Conservation (phyloP, 805 yeast species). For the Candida dajiaensis region DNA sequence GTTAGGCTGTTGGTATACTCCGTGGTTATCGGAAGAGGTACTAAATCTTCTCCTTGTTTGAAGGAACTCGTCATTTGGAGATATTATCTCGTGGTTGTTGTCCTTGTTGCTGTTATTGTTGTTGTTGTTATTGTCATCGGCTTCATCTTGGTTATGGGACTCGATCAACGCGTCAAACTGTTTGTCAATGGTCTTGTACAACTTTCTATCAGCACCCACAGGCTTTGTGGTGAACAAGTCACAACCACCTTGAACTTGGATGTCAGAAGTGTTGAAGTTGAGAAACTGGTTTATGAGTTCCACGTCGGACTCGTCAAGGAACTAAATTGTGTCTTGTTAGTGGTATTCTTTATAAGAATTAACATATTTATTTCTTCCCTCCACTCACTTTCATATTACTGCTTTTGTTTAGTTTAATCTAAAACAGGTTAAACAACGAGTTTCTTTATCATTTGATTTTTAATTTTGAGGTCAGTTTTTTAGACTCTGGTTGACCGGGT, state of each 20-base stretch:
- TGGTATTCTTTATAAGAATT: not conserved
- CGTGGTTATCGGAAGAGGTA: conserved; percentile 8
- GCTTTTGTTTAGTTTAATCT: not conserved
- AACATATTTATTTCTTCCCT: no score
- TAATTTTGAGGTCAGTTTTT: not conserved
- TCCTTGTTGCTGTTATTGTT: not conserved
- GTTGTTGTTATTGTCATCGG: conserved; percentile 1
- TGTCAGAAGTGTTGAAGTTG: conserved; percentile 69
- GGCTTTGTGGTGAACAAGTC: conserved; percentile 94
- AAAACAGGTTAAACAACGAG: not conserved
- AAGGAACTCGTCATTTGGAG: conserved; percentile 29
- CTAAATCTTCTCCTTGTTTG: conserved; percentile 36
- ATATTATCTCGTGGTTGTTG: conserved; percentile 3
- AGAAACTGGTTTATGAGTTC: conserved; percentile 85
- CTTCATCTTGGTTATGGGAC: conserved; percentile 11
- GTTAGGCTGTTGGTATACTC: not conserved
- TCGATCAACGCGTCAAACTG: conserved; percentile 53
- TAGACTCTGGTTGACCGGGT: not conserved
- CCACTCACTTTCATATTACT: not conserved
- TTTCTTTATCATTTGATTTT: not conserved
- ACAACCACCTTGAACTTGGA: conserved; percentile 79
- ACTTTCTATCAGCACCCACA: conserved; percentile 81
- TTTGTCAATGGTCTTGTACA: conserved; percentile 81
- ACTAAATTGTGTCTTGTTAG: conserved; percentile 38
- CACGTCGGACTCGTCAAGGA: conserved; percentile 89